phyloP scores from a whole-genome alignment of 345 rosid species.

The Syzygium aqueum region DNA sequence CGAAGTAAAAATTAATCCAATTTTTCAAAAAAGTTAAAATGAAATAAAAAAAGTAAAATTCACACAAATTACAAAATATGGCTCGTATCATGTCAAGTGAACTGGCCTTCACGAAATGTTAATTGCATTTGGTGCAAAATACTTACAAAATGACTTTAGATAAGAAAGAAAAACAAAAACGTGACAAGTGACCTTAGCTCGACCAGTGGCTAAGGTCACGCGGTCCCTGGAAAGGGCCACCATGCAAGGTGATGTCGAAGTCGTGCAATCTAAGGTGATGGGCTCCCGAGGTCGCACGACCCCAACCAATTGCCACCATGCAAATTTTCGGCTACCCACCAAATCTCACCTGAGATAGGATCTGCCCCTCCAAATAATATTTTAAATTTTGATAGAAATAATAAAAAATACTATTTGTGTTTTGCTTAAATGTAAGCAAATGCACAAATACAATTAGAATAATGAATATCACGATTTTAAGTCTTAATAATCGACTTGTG shows the following conservation, averaged over 20 bases:
- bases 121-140: not conserved
- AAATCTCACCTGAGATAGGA: not conserved
- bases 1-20: no score
- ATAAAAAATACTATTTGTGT: no score
- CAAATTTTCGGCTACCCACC: not conserved
- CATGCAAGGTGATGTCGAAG: not conserved
- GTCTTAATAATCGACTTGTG: no score
- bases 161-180: not conserved
- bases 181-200: not conserved
- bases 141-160: not conserved
- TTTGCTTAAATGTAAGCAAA: no score
- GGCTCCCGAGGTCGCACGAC: accelerated
- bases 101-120: not conserved
- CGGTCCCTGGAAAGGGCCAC: not conserved
- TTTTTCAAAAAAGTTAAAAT: no score
- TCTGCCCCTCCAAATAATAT: not conserved
- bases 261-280: not conserved
- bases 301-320: accelerated
- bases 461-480: no score
- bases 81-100: accelerated
- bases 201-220: not conserved
- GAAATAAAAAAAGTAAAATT: not conserved
- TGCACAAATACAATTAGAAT: no score
- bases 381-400: no score
- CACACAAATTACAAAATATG: not conserved